Evolutionary conservation across 2,329 filamentous ascomycete species (phyloP).

Genomic region (Cercospora zeae-maydis): DNA sequence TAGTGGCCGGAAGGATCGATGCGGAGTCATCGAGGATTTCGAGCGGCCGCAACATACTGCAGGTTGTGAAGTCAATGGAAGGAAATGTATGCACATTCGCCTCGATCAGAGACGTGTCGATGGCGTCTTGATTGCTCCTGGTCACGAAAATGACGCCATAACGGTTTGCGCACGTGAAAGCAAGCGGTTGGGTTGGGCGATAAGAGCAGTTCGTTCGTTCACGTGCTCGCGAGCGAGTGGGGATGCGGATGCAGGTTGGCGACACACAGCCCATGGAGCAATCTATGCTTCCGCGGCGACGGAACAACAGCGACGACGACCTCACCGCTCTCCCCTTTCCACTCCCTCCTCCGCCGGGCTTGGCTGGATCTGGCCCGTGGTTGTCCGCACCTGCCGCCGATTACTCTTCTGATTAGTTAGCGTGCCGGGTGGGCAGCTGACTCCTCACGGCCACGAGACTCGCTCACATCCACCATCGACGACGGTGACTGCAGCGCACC

Average conservation of each 20-base stretch:
- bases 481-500: background rate
- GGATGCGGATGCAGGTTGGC: background rate
- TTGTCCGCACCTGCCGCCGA: background rate
- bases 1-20: too few species aligned
- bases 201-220: background rate
- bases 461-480: background rate
- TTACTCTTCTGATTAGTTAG: background rate
- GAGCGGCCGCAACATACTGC: too few species aligned
- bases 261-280: background rate
- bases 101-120: too few species aligned
- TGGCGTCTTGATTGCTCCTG: too few species aligned
- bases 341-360: background rate
- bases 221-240: background rate
- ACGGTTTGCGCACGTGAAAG: background rate
- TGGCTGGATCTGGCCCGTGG: background rate
- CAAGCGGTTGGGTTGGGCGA: background rate
- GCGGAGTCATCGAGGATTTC: too few species aligned
- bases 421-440: constrained; percentile 4
- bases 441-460: constrained; percentile 11
- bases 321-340: background rate
- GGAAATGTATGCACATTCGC: too few species aligned
- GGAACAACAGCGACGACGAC: background rate
- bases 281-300: background rate
- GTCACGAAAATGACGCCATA: background rate
- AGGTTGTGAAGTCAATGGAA: too few species aligned